These are phyloP conservation scores for Fusarium sp. DNA, from an alignment of 2,329 filamentous ascomycete species.

Conservation along the genomic window DNA sequence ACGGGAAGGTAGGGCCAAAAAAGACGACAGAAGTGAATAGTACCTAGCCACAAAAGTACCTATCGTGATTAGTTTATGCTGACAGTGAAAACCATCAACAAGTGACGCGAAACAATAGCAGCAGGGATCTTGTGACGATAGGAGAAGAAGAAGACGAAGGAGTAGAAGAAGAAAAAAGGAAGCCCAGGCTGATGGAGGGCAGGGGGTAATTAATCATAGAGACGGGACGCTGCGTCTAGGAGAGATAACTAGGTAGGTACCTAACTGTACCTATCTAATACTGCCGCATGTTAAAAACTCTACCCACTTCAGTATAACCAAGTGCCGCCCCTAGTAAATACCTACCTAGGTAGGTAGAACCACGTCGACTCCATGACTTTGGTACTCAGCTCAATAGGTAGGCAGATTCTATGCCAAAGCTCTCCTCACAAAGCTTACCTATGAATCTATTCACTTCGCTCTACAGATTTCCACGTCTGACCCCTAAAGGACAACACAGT, in stretches of 20 bases:
- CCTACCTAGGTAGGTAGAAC: neutral
- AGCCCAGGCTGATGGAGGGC: neutral
- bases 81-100: neutral
- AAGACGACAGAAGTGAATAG: too few species aligned
- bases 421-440: neutral
- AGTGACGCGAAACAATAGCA: neutral
- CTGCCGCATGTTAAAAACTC: neutral
- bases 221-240: neutral
- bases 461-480: slow-evolving; percentile 5
- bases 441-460: neutral
- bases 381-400: too few species aligned
- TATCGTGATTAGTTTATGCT: neutral
- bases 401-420: neutral
- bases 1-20: neutral
- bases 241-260: neutral
- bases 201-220: slow-evolving; percentile 6
- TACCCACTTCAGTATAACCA: too few species aligned
- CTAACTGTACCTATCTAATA: neutral
- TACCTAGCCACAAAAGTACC: too few species aligned
- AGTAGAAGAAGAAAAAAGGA: neutral
- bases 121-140: neutral
- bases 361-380: neutral
- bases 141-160: neutral
- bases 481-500: neutral
- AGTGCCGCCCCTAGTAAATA: neutral